Conservation (phyloP, 2,329 filamentous ascomycete genomes). For the Fusarium oxysporum region DNA sequence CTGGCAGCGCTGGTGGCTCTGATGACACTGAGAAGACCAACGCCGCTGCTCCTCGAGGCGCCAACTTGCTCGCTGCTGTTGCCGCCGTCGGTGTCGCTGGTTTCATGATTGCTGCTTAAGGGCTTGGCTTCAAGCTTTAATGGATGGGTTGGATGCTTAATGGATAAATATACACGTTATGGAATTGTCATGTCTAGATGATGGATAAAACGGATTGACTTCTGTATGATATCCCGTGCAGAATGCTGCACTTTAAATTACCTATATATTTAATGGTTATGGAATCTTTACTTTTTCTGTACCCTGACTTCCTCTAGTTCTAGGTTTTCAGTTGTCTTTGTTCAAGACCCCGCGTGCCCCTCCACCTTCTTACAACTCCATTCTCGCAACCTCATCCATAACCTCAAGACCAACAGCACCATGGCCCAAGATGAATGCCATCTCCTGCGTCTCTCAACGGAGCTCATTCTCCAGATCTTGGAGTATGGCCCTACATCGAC, state of each 20-base stretch:
- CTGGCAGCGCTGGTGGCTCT: not conserved
- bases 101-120: slow-evolving; percentile 17
- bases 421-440: not conserved
- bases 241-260: not conserved
- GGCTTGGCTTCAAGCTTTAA: not conserved
- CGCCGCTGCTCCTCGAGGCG: not conserved
- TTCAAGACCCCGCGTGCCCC: not conserved
- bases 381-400: not conserved
- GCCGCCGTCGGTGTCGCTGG: slow-evolving; percentile 20
- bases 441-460: slow-evolving; percentile 1
- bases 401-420: not conserved
- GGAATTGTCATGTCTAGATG: not conserved
- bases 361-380: not conserved
- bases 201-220: slow-evolving; percentile 3
- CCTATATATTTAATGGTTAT: not conserved
- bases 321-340: not conserved
- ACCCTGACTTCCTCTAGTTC: no score
- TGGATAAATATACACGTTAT: not conserved
- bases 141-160: not conserved
- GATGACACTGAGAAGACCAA: not conserved
- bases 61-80: slow-evolving; percentile 4
- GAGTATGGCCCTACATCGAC: not conserved
- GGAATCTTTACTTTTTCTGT: not conserved
- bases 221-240: slow-evolving; percentile 24
- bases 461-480: slow-evolving; percentile 16